These are phyloP conservation scores for Moniliophthora roreri DNA, from an alignment of 1,284 basidiomycete species.

Conservation along the genomic window DNA sequence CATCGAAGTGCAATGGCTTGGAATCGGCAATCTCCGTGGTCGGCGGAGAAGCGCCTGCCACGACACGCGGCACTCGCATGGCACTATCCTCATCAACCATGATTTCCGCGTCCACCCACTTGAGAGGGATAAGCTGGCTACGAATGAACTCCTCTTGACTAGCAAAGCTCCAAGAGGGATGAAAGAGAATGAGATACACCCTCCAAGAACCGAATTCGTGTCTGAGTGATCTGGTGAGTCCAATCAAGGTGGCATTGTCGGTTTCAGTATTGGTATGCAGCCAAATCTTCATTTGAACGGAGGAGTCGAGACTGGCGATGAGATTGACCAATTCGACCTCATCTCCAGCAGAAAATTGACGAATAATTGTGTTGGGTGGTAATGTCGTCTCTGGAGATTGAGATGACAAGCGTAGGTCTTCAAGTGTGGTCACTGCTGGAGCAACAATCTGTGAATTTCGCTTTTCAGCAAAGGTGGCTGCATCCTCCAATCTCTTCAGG, in stretches of 20 bases:
- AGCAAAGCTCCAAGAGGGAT: not conserved
- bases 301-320: not conserved
- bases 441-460: not conserved
- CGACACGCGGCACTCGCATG: constrained; percentile 6
- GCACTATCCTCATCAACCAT: not conserved
- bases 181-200: constrained; percentile 1
- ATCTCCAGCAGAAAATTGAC: not conserved
- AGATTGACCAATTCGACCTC: constrained; percentile 2
- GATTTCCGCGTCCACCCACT: constrained; percentile 1
- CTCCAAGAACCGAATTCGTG: not conserved
- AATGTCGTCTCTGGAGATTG: not conserved
- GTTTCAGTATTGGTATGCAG: not conserved
- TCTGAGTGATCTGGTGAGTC: constrained; percentile 1
- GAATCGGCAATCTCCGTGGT: not conserved
- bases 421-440: not conserved
- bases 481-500: not conserved
- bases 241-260: not conserved
- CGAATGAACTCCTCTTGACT: constrained; percentile 1
- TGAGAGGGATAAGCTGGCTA: not conserved
- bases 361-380: not conserved
- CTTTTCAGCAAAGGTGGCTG: not conserved
- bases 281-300: not conserved
- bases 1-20: constrained; percentile 10
- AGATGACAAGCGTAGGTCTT: not conserved
- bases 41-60: not conserved